A percentile compares a stretch with the other conserved stretches of the same genome.
These are phyloP conservation scores for Pseudonitzschia delicatissima DNA, from an alignment of 108 stramenopile species.

Conservation along the genomic window DNA sequence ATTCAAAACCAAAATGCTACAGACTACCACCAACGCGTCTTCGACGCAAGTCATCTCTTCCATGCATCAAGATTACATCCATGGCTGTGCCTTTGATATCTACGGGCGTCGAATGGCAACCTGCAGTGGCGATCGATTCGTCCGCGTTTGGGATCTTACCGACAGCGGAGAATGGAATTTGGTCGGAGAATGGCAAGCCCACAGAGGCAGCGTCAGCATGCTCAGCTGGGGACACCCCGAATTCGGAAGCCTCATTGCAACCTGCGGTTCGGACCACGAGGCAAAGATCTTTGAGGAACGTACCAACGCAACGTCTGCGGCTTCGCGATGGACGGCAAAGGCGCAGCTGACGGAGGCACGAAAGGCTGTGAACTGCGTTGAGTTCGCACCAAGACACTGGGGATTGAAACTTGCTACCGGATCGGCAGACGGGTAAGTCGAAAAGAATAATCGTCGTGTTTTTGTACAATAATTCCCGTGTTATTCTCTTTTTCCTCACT, in stretches of 20 bases:
- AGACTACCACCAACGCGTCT: neutral
- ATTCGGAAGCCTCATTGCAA: slow-evolving; percentile 92
- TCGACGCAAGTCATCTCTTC: slow-evolving; percentile 31
- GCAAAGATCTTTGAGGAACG: slow-evolving; percentile 93
- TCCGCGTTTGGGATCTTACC: slow-evolving; percentile 86
- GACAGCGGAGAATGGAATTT: slow-evolving; percentile 68
- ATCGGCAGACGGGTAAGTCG: slow-evolving; percentile 83
- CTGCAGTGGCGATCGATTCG: slow-evolving; percentile 81
- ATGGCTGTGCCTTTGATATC: slow-evolving; percentile 85
- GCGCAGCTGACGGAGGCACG: slow-evolving; percentile 80
- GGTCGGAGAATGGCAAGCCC: slow-evolving; percentile 81
- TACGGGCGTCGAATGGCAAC: slow-evolving; percentile 95
- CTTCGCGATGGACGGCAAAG: slow-evolving; percentile 74
- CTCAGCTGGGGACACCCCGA: slow-evolving; percentile 95
- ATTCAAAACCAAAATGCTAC: neutral
- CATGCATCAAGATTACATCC: slow-evolving; percentile 69
- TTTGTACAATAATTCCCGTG: neutral
- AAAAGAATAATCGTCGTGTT: slow-evolving; percentile 6
- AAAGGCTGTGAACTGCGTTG: slow-evolving; percentile 77
- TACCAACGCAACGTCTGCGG: slow-evolving; percentile 30
- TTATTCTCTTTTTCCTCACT: neutral
- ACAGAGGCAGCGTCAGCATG: slow-evolving; percentile 77
- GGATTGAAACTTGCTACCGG: slow-evolving; percentile 89
- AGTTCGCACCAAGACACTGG: slow-evolving; percentile 90
- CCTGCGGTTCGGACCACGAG: slow-evolving; percentile 83